These are phyloP conservation scores for Penicillium sp. DNA, from an alignment of 2,329 filamentous ascomycete genomes.

Conservation along the genomic window DNA sequence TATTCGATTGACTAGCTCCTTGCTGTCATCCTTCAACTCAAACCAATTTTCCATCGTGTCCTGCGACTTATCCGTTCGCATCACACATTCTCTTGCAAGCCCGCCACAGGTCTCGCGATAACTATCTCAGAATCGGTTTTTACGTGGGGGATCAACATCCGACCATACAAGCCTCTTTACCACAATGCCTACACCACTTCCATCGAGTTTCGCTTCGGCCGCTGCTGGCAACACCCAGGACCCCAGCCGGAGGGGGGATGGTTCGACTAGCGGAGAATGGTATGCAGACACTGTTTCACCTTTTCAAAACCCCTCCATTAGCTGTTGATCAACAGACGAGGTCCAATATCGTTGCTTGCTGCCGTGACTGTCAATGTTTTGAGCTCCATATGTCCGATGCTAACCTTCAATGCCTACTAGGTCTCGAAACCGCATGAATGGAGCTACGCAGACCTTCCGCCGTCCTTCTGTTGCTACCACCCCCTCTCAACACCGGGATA, in stretches of 20 bases:
- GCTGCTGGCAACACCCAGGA: conserved; percentile 70
- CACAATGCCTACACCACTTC: conserved; percentile 70
- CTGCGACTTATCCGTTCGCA: conserved; percentile 28
- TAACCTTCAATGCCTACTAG: conserved; percentile 37
- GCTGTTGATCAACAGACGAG: neutral
- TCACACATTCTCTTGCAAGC: conserved; percentile 18
- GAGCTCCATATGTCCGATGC: conserved; percentile 13
- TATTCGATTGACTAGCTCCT: conserved; percentile 23
- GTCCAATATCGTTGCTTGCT: neutral
- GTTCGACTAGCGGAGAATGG: conserved; percentile 65
- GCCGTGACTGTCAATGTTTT: conserved; percentile 5
- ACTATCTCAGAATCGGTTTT: conserved; percentile 20
- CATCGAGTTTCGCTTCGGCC: conserved; percentile 80
- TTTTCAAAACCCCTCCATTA: neutral
- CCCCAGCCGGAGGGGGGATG: conserved; percentile 59
- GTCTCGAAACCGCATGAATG: conserved; percentile 62
- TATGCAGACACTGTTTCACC: conserved; percentile 45
- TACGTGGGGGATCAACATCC: conserved; percentile 26
- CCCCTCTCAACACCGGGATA: conserved; percentile 47
- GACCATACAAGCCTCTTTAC: conserved; percentile 20
- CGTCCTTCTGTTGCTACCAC: conserved; percentile 60
- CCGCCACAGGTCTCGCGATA: conserved; percentile 27
- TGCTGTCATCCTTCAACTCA: conserved; percentile 14
- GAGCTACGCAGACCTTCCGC: conserved; percentile 66
- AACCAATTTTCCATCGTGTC: conserved; percentile 18